Conservation (phyloP, 441 rosid genomes). For the Hura crepitans region DNA sequence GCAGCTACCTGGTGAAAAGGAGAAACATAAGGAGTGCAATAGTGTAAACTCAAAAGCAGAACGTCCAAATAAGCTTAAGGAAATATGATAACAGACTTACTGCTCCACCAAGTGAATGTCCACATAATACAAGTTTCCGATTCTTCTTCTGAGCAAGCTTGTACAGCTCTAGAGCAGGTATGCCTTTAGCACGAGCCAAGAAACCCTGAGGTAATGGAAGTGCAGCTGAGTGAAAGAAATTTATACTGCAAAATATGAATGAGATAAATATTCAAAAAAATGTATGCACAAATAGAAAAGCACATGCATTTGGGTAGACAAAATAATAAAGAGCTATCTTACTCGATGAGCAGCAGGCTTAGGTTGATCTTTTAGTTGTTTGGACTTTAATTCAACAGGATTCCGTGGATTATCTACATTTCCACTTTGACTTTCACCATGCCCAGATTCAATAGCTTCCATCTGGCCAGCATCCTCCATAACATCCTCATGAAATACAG, state of each 20-base stretch:
- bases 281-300: background rate
- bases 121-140: constrained; percentile 91
- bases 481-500: constrained; percentile 81
- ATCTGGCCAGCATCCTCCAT: constrained; percentile 39
- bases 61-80: constrained; percentile 1
- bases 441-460: constrained; percentile 42
- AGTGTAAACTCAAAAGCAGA: constrained; percentile 15
- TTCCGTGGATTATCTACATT: constrained; percentile 43
- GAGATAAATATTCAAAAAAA: background rate
- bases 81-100: constrained; percentile 43
- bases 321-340: constrained; percentile 24
- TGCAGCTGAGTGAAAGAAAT: constrained; percentile 7
- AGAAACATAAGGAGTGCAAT: constrained; percentile 15
- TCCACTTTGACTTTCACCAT: constrained; percentile 39
- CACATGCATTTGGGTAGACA: constrained; percentile 5
- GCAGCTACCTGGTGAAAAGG: constrained; percentile 65
- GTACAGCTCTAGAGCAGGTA: constrained; percentile 94
- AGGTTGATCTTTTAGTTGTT: constrained; percentile 50
- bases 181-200: constrained; percentile 97
- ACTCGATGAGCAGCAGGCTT: constrained; percentile 99
- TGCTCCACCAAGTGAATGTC: constrained; percentile 99
- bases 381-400: constrained; percentile 49
- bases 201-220: constrained; percentile 57
- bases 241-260: background rate
- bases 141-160: constrained; percentile 95